Evolutionary conservation across 2,329 filamentous ascomycete genomes (phyloP).

Genomic region (Microsporum canis): DNA sequence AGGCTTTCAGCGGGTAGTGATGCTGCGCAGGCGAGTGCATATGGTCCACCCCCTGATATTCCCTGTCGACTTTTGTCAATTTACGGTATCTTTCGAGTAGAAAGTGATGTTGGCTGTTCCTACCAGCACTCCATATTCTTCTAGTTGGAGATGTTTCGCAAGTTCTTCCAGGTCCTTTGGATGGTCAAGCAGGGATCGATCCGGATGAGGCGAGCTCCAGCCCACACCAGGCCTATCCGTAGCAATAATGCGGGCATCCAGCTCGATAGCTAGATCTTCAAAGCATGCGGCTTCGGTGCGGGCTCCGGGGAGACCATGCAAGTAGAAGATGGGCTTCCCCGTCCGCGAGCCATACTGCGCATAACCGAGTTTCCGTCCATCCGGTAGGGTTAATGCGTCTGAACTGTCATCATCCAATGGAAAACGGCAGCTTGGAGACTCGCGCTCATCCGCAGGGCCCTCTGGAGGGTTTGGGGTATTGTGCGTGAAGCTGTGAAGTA

Average conservation of each 20-base stretch:
- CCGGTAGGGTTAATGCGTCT: slow-evolving; percentile 22
- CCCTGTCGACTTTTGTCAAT: slow-evolving; percentile 25
- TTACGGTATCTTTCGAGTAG: not conserved
- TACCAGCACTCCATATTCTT: slow-evolving; percentile 34
- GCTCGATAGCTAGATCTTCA: slow-evolving; percentile 25
- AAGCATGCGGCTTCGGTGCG: slow-evolving; percentile 32
- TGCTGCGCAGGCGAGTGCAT: slow-evolving; percentile 37
- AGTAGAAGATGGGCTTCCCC: slow-evolving; percentile 29
- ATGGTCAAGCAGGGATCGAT: slow-evolving; percentile 32
- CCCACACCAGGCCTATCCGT: slow-evolving; percentile 37
- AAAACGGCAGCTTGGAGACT: not conserved
- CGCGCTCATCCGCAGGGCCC: not conserved
- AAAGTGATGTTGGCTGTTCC: not conserved
- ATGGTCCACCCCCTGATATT: slow-evolving; percentile 39
- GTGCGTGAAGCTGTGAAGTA: not conserved
- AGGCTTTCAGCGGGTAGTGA: slow-evolving; percentile 27
- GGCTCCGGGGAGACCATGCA: slow-evolving; percentile 35
- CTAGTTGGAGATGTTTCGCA: slow-evolving; percentile 30
- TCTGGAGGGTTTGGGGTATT: not conserved
- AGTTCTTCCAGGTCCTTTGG: slow-evolving; percentile 35
- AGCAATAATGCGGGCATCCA: slow-evolving; percentile 30
- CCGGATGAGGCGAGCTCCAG: slow-evolving; percentile 28
- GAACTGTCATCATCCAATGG: slow-evolving; percentile 20
- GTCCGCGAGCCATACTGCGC: slow-evolving; percentile 31
- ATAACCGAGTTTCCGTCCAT: slow-evolving; percentile 29